Conservation (phyloP, 2,329 filamentous ascomycete species). For the Tolypocladium sp. region DNA sequence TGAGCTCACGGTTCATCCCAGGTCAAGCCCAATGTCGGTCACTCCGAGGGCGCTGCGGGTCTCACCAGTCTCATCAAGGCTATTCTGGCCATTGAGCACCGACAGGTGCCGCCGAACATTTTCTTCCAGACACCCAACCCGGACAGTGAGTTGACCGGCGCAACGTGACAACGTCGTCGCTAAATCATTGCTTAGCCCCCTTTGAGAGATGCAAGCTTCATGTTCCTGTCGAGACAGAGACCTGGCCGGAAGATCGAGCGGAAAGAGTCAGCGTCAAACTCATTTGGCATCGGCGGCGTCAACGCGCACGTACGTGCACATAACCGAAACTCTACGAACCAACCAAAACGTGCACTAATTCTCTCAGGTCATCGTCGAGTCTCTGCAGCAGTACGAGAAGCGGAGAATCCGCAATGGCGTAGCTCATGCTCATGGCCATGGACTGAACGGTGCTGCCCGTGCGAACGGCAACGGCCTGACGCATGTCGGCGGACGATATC, state of each 20-base stretch:
- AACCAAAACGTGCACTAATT: neutral
- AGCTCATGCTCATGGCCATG: neutral
- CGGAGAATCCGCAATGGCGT: neutral
- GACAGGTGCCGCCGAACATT: slow-evolving; percentile 12
- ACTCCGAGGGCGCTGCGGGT: slow-evolving; percentile 17
- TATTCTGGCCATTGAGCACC: slow-evolving; percentile 14
- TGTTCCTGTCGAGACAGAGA: slow-evolving; percentile 19
- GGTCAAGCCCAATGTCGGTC: slow-evolving; percentile 21
- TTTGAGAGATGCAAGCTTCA: neutral
- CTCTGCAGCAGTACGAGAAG: neutral
- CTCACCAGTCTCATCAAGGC: slow-evolving; percentile 16
- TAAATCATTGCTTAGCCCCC: neutral
- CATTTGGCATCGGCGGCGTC: slow-evolving; percentile 33
- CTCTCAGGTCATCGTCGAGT: neutral
- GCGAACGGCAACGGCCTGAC: neutral
- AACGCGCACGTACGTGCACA: slow-evolving; percentile 28
- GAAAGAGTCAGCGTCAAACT: slow-evolving; percentile 35
- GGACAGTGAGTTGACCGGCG: slow-evolving; percentile 6
- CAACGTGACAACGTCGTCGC: neutral
- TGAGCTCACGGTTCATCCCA: neutral
- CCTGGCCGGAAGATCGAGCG: slow-evolving; percentile 24
- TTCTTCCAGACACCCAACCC: slow-evolving; percentile 12
- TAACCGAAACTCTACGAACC: neutral
- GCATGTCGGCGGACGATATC: neutral
- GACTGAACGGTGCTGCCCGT: neutral